These are phyloP conservation scores for Arxiozyma heterogenica DNA, from an alignment of 1,139 yeast species.

Conservation along the genomic window DNA sequence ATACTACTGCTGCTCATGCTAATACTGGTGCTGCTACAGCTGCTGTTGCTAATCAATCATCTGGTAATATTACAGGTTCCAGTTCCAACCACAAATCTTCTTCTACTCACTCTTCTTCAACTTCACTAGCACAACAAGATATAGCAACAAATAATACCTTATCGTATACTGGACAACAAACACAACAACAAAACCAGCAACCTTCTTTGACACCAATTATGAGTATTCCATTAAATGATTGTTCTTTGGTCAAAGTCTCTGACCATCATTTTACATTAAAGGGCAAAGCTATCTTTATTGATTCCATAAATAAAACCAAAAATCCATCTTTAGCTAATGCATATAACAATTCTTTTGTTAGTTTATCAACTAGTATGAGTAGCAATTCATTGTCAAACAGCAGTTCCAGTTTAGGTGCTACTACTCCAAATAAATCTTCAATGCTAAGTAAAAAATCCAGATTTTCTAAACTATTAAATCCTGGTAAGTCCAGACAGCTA, in stretches of 20 bases:
- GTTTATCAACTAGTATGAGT: neutral
- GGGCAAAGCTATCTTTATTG: constrained; percentile 20
- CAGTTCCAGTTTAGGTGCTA: neutral
- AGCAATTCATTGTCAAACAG: neutral
- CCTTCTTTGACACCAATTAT: constrained; percentile 31
- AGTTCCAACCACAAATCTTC: neutral
- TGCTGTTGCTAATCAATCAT: constrained; percentile 25
- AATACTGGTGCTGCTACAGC: too few species aligned
- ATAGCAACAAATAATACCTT: neutral
- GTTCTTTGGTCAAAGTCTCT: constrained; percentile 31
- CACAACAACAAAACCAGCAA: neutral
- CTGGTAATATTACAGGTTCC: neutral
- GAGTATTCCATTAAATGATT: constrained; percentile 36
- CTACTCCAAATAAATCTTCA: constrained; percentile 1
- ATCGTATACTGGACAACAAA: neutral
- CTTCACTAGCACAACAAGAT: too few species aligned
- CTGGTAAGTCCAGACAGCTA: constrained; percentile 4
- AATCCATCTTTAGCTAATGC: neutral
- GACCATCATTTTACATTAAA: constrained; percentile 29
- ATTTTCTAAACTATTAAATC: constrained; percentile 3
- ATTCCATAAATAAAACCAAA: constrained; percentile 6
- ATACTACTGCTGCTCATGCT: too few species aligned
- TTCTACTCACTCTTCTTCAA: neutral
- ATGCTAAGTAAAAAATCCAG: constrained; percentile 4
- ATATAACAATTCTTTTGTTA: constrained; percentile 4